phyloP scores from a whole-genome alignment of 768 basidiomycete species.

The Panaeolus cyanescens region DNA sequence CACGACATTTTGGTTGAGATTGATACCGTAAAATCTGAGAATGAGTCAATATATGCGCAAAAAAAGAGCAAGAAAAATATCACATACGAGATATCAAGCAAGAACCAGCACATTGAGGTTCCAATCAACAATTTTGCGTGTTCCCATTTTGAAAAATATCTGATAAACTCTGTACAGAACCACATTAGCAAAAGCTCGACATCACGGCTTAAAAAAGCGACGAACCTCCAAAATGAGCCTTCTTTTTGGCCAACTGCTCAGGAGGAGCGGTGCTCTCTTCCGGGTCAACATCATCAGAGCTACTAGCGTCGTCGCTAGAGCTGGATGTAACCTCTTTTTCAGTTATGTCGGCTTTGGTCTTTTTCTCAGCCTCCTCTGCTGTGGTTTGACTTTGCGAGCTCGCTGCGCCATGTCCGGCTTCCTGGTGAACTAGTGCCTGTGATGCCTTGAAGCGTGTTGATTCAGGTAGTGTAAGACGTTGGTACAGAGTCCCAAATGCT shows the following conservation, averaged over 20 bases:
- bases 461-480: slow-evolving; percentile 74
- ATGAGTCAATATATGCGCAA: neutral
- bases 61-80: neutral
- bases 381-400: slow-evolving; percentile 8
- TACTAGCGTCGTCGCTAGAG: neutral
- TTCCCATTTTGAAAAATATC: slow-evolving; percentile 74
- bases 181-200: neutral
- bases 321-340: neutral
- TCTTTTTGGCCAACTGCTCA: slow-evolving; percentile 34
- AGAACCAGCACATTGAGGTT: slow-evolving; percentile 72
- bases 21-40: slow-evolving; percentile 74
- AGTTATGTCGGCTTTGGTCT: neutral
- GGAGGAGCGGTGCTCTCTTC: slow-evolving; percentile 12
- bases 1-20: slow-evolving; percentile 75
- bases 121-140: slow-evolving; percentile 69
- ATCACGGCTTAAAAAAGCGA: neutral
- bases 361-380: slow-evolving; percentile 23
- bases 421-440: slow-evolving; percentile 30
- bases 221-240: slow-evolving; percentile 54
- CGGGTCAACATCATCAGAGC: neutral
- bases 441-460: slow-evolving; percentile 56
- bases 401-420: too few species aligned
- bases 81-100: slow-evolving; percentile 70
- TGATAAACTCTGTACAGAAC: slow-evolving; percentile 52
- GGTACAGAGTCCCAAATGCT: slow-evolving; percentile 73